Evolutionary conservation across 1,284 basidiomycete species (phyloP).

Genomic region (Trametes pubescens): DNA sequence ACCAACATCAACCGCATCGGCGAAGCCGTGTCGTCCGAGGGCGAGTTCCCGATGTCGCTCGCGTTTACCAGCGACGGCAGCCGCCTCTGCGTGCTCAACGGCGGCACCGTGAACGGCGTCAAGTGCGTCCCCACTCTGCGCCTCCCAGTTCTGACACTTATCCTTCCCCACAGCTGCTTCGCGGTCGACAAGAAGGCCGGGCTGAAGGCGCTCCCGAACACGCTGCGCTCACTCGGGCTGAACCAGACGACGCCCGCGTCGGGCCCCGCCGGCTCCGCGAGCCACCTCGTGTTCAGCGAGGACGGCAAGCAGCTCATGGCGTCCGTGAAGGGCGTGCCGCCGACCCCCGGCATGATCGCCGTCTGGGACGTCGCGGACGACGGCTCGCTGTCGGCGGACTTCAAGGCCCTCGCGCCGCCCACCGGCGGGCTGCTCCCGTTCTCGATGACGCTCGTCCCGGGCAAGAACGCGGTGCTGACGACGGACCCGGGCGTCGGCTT

Average conservation of each 20-base stretch:
- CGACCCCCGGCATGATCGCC: constrained; percentile 55
- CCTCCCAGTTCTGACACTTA: no score
- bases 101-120: constrained; percentile 55
- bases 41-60: constrained; percentile 58
- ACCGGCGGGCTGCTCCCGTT: constrained; percentile 54
- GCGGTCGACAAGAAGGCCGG: constrained; percentile 50
- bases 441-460: constrained; percentile 54
- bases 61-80: constrained; percentile 51
- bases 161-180: constrained; percentile 48
- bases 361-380: constrained; percentile 53
- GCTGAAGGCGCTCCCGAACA: constrained; percentile 49
- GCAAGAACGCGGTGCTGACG: constrained; percentile 54
- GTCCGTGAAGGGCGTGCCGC: constrained; percentile 56
- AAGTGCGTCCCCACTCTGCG: constrained; percentile 42
- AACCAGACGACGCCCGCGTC: constrained; percentile 54
- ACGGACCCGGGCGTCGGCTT: constrained; percentile 56
- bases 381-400: constrained; percentile 51
- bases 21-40: constrained; percentile 48
- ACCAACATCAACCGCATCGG: constrained; percentile 50
- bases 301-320: constrained; percentile 52
- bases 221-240: constrained; percentile 50
- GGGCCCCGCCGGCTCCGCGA: constrained; percentile 50
- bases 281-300: constrained; percentile 54
- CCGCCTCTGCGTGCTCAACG: constrained; percentile 55
- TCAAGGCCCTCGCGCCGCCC: constrained; percentile 46